Conservation (phyloP, 2,329 filamentous ascomycete species). For the Trichoderma aggressivum region DNA sequence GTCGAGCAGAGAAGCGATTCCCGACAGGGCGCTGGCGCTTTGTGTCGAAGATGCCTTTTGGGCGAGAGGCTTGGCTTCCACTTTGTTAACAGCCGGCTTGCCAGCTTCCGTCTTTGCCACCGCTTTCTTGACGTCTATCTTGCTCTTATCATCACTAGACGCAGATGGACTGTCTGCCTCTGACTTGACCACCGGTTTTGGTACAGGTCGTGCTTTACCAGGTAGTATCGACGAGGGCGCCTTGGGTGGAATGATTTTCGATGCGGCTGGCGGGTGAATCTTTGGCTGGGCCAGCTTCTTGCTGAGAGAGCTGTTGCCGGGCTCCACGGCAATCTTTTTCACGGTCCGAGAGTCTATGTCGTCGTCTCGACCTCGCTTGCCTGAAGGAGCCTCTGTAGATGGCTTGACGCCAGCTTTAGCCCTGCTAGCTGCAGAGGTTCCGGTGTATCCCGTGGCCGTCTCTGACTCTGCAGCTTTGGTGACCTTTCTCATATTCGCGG, state of each 20-base stretch:
- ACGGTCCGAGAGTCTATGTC: conserved; percentile 38
- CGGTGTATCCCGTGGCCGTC: conserved; percentile 36
- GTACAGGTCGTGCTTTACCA: conserved; percentile 45
- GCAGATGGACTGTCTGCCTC: conserved; percentile 31
- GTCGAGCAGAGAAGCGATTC: conserved; percentile 54
- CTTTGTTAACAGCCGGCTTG: conserved; percentile 25
- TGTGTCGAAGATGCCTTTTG: conserved; percentile 31
- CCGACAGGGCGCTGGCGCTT: conserved; percentile 39
- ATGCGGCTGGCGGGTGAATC: conserved; percentile 29
- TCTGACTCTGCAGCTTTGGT: conserved; percentile 34
- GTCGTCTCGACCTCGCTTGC: conserved; percentile 41
- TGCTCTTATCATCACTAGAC: conserved; percentile 32
- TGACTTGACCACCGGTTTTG: conserved; percentile 42
- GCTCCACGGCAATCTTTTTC: conserved; percentile 44
- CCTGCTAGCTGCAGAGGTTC: conserved; percentile 39
- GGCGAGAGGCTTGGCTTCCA: conserved; percentile 31
- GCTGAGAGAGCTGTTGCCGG: conserved; percentile 35
- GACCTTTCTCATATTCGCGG: conserved; percentile 45
- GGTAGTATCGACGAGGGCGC: conserved; percentile 40
- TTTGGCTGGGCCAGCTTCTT: conserved; percentile 41
- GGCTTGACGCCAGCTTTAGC: conserved; percentile 34
- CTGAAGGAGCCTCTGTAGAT: conserved; percentile 28
- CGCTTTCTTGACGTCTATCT: conserved; percentile 29
- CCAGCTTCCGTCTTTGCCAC: conserved; percentile 21
- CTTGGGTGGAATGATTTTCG: conserved; percentile 33